These are phyloP conservation scores for Venustampulla echinocandica DNA, from an alignment of 495 filamentous ascomycete genomes.

Conservation along the genomic window DNA sequence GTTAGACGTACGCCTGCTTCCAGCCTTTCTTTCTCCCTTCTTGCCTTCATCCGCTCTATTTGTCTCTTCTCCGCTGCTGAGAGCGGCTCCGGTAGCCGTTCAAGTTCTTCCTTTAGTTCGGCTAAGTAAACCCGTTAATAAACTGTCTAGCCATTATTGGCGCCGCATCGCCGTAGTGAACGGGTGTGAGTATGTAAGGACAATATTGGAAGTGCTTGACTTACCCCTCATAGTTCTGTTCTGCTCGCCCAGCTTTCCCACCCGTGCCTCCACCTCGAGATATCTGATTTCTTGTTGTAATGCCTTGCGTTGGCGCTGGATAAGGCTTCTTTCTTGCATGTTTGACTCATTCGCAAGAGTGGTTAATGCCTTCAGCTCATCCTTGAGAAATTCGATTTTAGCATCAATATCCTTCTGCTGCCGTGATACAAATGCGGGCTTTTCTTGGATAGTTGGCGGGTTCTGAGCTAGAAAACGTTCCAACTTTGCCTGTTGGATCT, in stretches of 20 bases:
- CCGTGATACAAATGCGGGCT: no score
- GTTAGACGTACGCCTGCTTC: not conserved
- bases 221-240: not conserved
- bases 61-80: not conserved
- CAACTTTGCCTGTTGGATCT: not conserved
- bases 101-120: not conserved
- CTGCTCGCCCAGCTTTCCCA: not conserved
- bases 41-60: not conserved
- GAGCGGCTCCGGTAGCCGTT: conserved; percentile 9
- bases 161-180: not conserved
- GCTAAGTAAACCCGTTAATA: not conserved
- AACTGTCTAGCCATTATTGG: not conserved
- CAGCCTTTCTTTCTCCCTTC: not conserved
- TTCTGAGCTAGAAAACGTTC: not conserved
- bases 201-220: not conserved
- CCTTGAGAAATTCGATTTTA: not conserved
- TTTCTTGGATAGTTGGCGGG: not conserved
- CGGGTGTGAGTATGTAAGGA: not conserved
- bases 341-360: not conserved
- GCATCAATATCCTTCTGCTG: no score
- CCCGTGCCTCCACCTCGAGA: not conserved
- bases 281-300: conserved; percentile 9
- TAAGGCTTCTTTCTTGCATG: not conserved
- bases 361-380: conserved; percentile 2
- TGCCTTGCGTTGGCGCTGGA: not conserved